Evolutionary conservation across 164 flowering plant genomes (phyloP).

Genomic region (Macadamia tetraphylla): DNA sequence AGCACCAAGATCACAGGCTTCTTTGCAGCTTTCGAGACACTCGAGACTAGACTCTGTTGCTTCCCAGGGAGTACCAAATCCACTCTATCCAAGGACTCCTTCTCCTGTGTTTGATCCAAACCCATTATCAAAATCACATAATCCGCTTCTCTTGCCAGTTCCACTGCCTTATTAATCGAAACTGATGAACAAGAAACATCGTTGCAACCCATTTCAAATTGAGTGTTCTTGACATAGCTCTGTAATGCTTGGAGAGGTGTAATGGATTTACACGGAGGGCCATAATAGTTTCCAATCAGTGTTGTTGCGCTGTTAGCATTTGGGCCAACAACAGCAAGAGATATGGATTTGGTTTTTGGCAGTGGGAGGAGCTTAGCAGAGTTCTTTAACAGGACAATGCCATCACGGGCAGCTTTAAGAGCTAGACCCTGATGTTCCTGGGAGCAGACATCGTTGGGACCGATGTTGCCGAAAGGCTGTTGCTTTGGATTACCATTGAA

Average conservation of each 20-base stretch:
- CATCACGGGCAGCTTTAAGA: slow-evolving; percentile 55
- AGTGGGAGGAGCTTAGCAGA: slow-evolving; percentile 52
- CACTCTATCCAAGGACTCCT: slow-evolving; percentile 49
- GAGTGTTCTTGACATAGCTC: slow-evolving; percentile 27
- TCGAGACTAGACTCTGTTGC: slow-evolving; percentile 48
- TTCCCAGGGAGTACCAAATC: slow-evolving; percentile 62
- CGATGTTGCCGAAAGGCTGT: slow-evolving; percentile 39
- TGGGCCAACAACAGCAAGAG: slow-evolving; percentile 75
- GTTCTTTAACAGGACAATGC: slow-evolving; percentile 70
- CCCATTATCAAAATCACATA: slow-evolving; percentile 37
- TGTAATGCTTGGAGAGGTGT: slow-evolving; percentile 46
- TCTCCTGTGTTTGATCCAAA: slow-evolving; percentile 64
- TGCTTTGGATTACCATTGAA: slow-evolving; percentile 58
- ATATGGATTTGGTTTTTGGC: slow-evolving; percentile 22
- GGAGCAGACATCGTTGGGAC: slow-evolving; percentile 41
- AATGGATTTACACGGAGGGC: slow-evolving; percentile 50
- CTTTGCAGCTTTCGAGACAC: slow-evolving; percentile 56
- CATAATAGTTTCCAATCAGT: slow-evolving; percentile 64
- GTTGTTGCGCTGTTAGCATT: slow-evolving; percentile 46
- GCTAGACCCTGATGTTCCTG: slow-evolving; percentile 50
- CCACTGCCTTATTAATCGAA: slow-evolving; percentile 37
- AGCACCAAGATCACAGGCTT: slow-evolving; percentile 66
- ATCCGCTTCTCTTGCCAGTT: slow-evolving; percentile 34
- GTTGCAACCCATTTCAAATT: slow-evolving; percentile 46
- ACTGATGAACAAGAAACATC: slow-evolving; percentile 42